These are phyloP conservation scores for Rhododendron simsii DNA, from an alignment of 148 eudicot species.

Conservation along the genomic window DNA sequence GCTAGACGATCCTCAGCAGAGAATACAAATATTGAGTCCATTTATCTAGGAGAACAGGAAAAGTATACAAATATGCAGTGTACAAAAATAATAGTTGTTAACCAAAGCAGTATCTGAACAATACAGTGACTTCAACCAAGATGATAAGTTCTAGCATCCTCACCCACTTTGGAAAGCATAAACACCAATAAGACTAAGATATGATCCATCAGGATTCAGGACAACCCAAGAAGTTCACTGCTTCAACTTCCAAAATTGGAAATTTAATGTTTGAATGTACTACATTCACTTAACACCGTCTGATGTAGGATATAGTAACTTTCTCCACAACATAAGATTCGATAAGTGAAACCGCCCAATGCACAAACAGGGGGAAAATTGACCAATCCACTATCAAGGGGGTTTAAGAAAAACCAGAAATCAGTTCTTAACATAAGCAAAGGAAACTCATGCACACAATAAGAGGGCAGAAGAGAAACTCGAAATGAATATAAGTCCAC, in stretches of 20 bases:
- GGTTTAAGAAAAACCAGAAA: not conserved
- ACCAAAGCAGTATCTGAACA: not conserved
- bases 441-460: not conserved
- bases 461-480: not conserved
- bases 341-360: not conserved
- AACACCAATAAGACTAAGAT: not conserved
- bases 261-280: not conserved
- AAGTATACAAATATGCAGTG: not conserved
- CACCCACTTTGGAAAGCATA: not conserved
- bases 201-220: not conserved
- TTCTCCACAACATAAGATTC: not conserved
- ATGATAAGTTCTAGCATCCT: not conserved
- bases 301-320: not conserved
- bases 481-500: not conserved
- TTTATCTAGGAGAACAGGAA: not conserved
- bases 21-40: not conserved
- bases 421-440: not conserved
- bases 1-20: not conserved
- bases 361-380: not conserved
- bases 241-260: not conserved
- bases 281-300: not conserved
- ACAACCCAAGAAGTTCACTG: not conserved
- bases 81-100: not conserved
- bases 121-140: not conserved
- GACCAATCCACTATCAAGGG: not conserved